Evolutionary conservation across 2,329 filamentous ascomycete species (phyloP).

Genomic region (Sarocladium oryzae): DNA sequence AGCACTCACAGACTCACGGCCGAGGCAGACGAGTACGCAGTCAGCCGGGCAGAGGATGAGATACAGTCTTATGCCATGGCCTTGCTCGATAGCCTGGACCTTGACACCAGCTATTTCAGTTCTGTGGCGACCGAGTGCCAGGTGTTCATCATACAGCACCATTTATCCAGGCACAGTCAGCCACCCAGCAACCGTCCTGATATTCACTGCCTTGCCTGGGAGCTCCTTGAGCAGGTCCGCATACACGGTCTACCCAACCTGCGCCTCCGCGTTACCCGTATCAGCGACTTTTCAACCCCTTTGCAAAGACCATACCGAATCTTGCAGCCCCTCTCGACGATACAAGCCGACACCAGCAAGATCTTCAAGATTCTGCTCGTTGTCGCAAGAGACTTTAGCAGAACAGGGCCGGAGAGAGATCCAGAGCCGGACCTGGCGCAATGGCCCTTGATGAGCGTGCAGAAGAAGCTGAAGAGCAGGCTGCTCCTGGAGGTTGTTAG

Average conservation of each 20-base stretch:
- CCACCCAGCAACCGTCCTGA: slow-evolving; percentile 8
- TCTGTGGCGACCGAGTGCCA: slow-evolving; percentile 14
- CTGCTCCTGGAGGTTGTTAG: slow-evolving; percentile 20
- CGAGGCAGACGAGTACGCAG: slow-evolving; percentile 3
- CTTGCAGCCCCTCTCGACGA: slow-evolving; percentile 14
- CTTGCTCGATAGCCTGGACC: slow-evolving; percentile 17
- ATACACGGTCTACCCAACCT: slow-evolving; percentile 15
- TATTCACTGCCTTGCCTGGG: slow-evolving; percentile 23
- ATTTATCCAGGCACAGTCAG: slow-evolving; percentile 12
- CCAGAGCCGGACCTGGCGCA: slow-evolving; percentile 24
- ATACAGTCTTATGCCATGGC: slow-evolving; percentile 17
- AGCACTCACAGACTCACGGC: slow-evolving; percentile 14
- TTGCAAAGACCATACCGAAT: slow-evolving; percentile 10
- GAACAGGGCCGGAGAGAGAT: slow-evolving; percentile 19
- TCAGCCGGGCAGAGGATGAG: slow-evolving; percentile 2
- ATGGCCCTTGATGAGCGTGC: slow-evolving; percentile 22
- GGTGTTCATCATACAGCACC: slow-evolving; percentile 20
- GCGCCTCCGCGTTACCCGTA: slow-evolving; percentile 18
- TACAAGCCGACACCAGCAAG: slow-evolving; percentile 15
- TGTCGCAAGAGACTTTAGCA: slow-evolving; percentile 20
- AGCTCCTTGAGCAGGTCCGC: slow-evolving; percentile 19
- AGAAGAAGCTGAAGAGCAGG: slow-evolving; percentile 20
- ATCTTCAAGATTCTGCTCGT: slow-evolving; percentile 21
- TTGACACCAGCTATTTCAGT: slow-evolving; percentile 12
- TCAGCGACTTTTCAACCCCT: slow-evolving; percentile 17